phyloP scores from a whole-genome alignment of 768 basidiomycete species.

The Pleurotus ostreatus region DNA sequence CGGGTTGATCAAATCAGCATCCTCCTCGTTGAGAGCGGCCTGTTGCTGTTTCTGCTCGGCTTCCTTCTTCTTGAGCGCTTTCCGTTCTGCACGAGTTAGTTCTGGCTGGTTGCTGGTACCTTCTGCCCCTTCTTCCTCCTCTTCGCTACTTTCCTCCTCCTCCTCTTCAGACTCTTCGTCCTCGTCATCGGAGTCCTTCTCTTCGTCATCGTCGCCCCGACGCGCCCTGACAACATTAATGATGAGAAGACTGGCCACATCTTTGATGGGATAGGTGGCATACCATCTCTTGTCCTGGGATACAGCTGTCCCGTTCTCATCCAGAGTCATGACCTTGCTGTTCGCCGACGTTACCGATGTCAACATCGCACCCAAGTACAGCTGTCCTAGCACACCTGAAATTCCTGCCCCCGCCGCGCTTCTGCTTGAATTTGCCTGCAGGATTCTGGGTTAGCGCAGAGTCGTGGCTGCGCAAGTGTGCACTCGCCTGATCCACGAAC shows the following conservation, averaged over 20 bases:
- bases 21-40: slow-evolving; percentile 47
- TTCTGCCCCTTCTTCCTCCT: slow-evolving; percentile 38
- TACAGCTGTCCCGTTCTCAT: slow-evolving; percentile 53
- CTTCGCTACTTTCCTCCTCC: slow-evolving; percentile 42
- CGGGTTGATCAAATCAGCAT: slow-evolving; percentile 72
- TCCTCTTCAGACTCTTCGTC: slow-evolving; percentile 38
- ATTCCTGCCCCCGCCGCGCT: slow-evolving; percentile 83
- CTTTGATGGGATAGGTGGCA: slow-evolving; percentile 14
- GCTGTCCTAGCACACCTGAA: slow-evolving; percentile 53
- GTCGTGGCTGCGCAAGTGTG: neutral
- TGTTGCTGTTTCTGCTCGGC: slow-evolving; percentile 41
- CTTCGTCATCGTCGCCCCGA: slow-evolving; percentile 28
- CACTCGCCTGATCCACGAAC: slow-evolving; percentile 46
- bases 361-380: neutral
- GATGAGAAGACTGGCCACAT: slow-evolving; percentile 2
- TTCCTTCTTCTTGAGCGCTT: slow-evolving; percentile 83
- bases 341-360: slow-evolving; percentile 8
- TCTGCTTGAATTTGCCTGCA: slow-evolving; percentile 78
- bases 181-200: slow-evolving; percentile 35
- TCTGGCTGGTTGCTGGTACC: slow-evolving; percentile 42
- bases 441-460: neutral
- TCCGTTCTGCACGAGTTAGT: slow-evolving; percentile 67
- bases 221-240: slow-evolving; percentile 11
- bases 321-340: slow-evolving; percentile 59
- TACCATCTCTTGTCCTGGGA: slow-evolving; percentile 44